A percentile compares a stretch with the other conserved stretches of the same genome.
Conservation (phyloP, 805 yeast species). For the Candida nanaspora region DNA sequence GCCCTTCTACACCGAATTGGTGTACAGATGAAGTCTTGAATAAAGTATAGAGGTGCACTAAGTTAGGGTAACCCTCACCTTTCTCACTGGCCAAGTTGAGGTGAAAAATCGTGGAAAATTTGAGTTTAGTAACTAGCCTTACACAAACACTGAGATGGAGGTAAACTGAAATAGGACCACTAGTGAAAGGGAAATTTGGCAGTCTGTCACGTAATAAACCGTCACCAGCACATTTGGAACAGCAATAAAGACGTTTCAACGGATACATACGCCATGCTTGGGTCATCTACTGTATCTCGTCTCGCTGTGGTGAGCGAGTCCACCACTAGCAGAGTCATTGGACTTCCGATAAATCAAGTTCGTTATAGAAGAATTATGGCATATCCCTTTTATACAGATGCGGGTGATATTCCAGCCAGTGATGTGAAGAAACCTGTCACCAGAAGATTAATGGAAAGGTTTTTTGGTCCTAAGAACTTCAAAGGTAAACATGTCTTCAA, state of each 20-base stretch:
- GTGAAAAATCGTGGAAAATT: neutral
- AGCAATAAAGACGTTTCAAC: no score
- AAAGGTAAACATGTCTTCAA: constrained; percentile 76
- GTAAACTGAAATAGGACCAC: no score
- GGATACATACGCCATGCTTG: no score
- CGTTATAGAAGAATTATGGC: constrained; percentile 46
- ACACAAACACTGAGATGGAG: no score
- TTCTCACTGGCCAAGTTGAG: neutral
- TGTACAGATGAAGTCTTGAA: no score
- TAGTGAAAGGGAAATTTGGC: no score
- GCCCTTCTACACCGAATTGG: no score
- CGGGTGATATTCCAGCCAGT: constrained; percentile 28
- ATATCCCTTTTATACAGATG: constrained; percentile 45
- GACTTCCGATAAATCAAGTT: constrained; percentile 34
- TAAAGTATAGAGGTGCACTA: no score
- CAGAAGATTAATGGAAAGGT: constrained; percentile 58
- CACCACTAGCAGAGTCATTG: neutral
- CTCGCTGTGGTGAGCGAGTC: neutral
- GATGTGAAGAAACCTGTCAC: constrained; percentile 42
- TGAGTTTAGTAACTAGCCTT: no score
- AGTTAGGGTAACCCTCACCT: neutral
- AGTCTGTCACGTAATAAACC: no score
- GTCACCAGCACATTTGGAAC: no score
- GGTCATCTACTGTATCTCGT: no score
- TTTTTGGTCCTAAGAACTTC: constrained; percentile 77